Evolutionary conservation across 768 basidiomycete species (phyloP), one percentile per base, ranked within the genome.

Genomic region (Mycena vulgaris): DNA sequence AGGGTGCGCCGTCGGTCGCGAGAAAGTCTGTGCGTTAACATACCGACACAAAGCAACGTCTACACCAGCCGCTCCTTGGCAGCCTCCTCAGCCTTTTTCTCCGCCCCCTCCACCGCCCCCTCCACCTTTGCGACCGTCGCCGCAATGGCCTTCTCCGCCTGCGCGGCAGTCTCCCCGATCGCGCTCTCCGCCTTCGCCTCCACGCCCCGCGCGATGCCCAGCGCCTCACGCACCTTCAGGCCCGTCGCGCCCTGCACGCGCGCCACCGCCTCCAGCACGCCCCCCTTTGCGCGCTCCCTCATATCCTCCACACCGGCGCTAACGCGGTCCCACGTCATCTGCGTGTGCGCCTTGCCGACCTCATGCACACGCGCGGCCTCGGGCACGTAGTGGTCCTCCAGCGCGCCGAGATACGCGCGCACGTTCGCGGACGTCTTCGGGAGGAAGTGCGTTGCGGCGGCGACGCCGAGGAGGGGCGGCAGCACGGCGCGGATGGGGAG

Each of bases 371-470:
- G 83, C 2, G 94, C 91, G 10, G 95, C 68, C 0, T 82, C 79
- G 1, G 96, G 96, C 75, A 90, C 82, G 78, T 95, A 90, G 2
- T 78, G 78, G 25, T 91, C 89, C 80, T 98, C 96, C 53, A 97
- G 83, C 16, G 86, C 84, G 39, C 88, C 87, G 52, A 91, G 78
- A 83, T 94, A 95, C 2, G 75, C 78, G 14, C 87, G 84, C 73
- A 97, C 80, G 77, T 96, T 96, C 63, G 80, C 74, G 2, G 93
- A 87, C 8, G 95, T 94, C 78, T 92, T 86, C 5, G 97, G 97
- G 47, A 98, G 89, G 89, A 98, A 97, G 79, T 97, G 91, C 63
- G 89, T 84, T 51, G 92, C 83, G 31, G 96, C 90, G 68, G 88
- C 77, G 65, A 92, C 62, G 73, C 96, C 81, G 79, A 96, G 88